phyloP scores from a whole-genome alignment of 2,329 filamentous ascomycete genomes.

The Geosmithia morbida region DNA sequence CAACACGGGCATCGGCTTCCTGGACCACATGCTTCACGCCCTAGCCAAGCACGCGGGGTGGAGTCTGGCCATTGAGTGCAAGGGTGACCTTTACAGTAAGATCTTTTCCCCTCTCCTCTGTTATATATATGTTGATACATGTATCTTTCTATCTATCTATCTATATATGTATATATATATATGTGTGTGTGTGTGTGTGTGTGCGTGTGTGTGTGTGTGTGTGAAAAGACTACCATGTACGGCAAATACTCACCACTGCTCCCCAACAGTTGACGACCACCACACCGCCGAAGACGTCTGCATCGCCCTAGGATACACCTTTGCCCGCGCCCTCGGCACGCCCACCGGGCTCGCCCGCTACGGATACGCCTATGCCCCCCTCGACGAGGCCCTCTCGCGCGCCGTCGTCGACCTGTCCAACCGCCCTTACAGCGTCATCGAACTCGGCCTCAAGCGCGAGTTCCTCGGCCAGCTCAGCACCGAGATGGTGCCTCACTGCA shows the following conservation, averaged over 20 bases:
- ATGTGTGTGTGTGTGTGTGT: no score
- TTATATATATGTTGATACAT: neutral
- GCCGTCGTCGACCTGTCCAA: conserved; percentile 93
- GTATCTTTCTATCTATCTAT: neutral
- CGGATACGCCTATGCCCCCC: conserved; percentile 79
- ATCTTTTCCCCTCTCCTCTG: conserved; percentile 8
- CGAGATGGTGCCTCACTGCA: conserved; percentile 94
- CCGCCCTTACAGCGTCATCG: conserved; percentile 71
- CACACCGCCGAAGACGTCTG: conserved; percentile 95
- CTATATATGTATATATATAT: no score
- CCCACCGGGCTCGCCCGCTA: conserved; percentile 78
- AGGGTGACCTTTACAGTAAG: conserved; percentile 83
- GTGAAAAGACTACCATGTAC: no score
- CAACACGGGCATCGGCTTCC: conserved; percentile 89
- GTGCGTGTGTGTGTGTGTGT: no score
- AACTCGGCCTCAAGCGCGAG: conserved; percentile 76
- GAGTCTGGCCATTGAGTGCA: conserved; percentile 71
- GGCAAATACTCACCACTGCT: no score
- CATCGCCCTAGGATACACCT: conserved; percentile 77
- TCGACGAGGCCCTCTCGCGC: conserved; percentile 88
- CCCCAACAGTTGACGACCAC: conserved; percentile 74
- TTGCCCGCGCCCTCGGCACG: conserved; percentile 64
- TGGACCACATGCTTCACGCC: conserved; percentile 98
- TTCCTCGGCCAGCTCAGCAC: conserved; percentile 86
- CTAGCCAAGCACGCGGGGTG: conserved; percentile 92